A percentile compares a stretch with the other conserved stretches of the same genome.
Conservation (phyloP, 768 basidiomycete genomes). For the Termitomyces sp. region DNA sequence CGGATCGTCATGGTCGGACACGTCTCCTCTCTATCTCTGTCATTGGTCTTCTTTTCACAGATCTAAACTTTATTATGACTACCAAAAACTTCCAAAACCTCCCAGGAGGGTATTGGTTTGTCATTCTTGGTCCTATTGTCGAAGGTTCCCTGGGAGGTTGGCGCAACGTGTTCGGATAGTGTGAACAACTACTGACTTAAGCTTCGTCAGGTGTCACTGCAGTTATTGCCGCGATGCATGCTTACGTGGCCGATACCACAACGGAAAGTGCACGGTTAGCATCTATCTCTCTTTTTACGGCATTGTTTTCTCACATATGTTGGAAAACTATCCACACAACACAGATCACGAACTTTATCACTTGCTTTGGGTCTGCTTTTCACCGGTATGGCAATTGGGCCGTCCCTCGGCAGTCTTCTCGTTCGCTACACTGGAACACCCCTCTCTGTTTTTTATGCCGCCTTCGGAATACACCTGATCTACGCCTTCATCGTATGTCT, state of each 20-base stretch:
- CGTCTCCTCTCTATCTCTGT: constrained; percentile 58
- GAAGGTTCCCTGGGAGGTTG: constrained; percentile 74
- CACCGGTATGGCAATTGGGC: constrained; percentile 75
- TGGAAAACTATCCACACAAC: background rate
- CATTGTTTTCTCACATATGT: background rate
- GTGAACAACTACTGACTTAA: constrained; percentile 1
- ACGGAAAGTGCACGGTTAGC: constrained; percentile 50
- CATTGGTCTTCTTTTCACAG: constrained; percentile 57
- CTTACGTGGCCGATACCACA: constrained; percentile 70
- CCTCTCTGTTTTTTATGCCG: constrained; percentile 71
- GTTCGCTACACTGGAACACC: constrained; percentile 52
- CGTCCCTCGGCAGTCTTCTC: constrained; percentile 64
- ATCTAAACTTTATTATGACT: constrained; percentile 67
- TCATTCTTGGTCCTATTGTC: constrained; percentile 59
- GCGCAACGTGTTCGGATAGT: constrained; percentile 13
- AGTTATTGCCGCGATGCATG: constrained; percentile 50
- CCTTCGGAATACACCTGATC: constrained; percentile 44
- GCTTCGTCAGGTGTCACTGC: constrained; percentile 40
- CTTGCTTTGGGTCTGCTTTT: constrained; percentile 65
- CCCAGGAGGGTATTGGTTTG: constrained; percentile 82
- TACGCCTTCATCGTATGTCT: constrained; percentile 50
- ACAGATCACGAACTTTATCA: constrained; percentile 64
- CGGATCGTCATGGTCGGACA: constrained; percentile 75
- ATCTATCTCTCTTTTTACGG: background rate
- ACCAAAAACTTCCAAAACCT: constrained; percentile 51